Percentiles rank a stretch among this genome's conserved stretches.
Conservation (phyloP, 2,329 filamentous ascomycete species). For the Massarina eburnea region DNA sequence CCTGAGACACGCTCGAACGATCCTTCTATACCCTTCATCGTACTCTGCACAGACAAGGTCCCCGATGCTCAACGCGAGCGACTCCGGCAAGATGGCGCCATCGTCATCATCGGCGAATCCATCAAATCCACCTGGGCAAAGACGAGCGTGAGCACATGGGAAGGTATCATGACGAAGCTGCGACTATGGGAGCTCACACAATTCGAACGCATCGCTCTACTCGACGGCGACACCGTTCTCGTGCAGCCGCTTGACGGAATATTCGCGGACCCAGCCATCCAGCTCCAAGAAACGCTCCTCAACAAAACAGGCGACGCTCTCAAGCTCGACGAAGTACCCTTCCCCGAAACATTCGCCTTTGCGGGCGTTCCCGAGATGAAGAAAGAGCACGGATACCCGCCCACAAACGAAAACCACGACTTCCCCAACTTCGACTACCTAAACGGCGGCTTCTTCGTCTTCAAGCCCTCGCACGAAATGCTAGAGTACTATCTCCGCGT, state of each 20-base stretch:
- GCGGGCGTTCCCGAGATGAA: constrained; percentile 25
- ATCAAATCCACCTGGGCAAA: constrained; percentile 36
- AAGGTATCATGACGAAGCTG: constrained; percentile 41
- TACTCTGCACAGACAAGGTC: constrained; percentile 41
- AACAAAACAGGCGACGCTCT: constrained; percentile 4
- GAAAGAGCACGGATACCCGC: constrained; percentile 34
- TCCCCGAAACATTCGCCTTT: constrained; percentile 31
- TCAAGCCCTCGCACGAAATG: constrained; percentile 23
- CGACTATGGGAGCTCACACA: constrained; percentile 39
- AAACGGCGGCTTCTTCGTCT: constrained; percentile 39
- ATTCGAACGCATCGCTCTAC: constrained; percentile 33
- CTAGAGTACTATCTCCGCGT: constrained; percentile 30
- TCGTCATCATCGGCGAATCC: constrained; percentile 35
- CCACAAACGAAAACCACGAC: constrained; percentile 19
- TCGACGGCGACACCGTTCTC: constrained; percentile 39
- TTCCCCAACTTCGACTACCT: constrained; percentile 30
- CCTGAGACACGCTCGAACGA: constrained; percentile 31
- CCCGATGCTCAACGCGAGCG: constrained; percentile 37
- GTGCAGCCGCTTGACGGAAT: constrained; percentile 29
- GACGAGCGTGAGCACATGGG: constrained; percentile 24
- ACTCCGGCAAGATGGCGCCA: constrained; percentile 40
- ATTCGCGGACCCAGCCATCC: constrained; percentile 32
- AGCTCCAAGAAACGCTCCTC: constrained; percentile 25
- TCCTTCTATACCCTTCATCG: constrained; percentile 40
- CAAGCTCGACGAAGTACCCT: constrained; percentile 8